Conservation (phyloP, 139 green algal genomes). For the Astrephomene gubernaculifera region DNA sequence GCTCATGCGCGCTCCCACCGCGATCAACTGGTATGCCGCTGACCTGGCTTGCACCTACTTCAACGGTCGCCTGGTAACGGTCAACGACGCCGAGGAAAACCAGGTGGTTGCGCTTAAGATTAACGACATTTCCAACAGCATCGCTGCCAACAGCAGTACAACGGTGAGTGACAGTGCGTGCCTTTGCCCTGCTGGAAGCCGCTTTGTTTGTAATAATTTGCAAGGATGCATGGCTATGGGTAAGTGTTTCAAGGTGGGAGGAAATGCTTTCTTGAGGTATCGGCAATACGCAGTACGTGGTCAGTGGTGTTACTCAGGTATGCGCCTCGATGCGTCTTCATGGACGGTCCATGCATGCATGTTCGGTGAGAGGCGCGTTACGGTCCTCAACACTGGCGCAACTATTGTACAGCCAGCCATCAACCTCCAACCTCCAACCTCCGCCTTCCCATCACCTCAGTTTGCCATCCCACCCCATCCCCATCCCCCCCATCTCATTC, state of each 20-base stretch:
- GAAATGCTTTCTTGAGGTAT: neutral
- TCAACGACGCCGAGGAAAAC: conserved; percentile 34
- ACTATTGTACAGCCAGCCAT: too few relatives aligned
- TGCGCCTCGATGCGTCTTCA: neutral
- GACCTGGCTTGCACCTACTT: conserved; percentile 69
- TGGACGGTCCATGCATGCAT: too few relatives aligned
- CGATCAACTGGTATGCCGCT: conserved; percentile 42
- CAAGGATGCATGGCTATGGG: neutral
- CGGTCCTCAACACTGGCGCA: too few relatives aligned
- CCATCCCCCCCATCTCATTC: neutral
- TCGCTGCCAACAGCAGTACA: conserved; percentile 48
- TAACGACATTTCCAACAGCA: conserved; percentile 65
- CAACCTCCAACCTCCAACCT: too few relatives aligned
- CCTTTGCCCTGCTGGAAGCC: too few relatives aligned
- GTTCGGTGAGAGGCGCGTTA: too few relatives aligned
- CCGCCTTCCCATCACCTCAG: too few relatives aligned
- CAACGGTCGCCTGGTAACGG: conserved; percentile 71
- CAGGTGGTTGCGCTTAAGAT: neutral
- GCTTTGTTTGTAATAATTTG: neutral
- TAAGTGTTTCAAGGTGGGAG: neutral
- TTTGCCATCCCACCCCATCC: neutral
- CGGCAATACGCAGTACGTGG: neutral
- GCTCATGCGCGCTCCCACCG: neutral
- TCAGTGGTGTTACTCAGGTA: neutral
- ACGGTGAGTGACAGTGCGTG: neutral